Percentiles rank a stretch among this genome's conserved stretches.
Conservation (phyloP, 2,329 filamentous ascomycete genomes). For the Cercospora sp. region DNA sequence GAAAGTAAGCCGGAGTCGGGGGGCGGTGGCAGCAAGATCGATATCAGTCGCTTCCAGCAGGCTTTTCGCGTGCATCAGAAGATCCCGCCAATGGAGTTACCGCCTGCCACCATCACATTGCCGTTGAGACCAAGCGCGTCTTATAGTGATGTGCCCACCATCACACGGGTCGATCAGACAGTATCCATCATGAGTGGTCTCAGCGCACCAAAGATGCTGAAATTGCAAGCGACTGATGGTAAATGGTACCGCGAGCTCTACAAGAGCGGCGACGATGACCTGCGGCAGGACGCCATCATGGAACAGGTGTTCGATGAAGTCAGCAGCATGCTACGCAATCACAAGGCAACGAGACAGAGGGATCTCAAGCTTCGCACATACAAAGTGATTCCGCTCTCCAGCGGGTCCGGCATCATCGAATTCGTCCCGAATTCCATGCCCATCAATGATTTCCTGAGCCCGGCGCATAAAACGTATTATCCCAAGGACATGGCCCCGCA, state of each 20-base stretch:
- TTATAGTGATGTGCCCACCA: slow-evolving; percentile 75
- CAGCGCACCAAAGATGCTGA: slow-evolving; percentile 91
- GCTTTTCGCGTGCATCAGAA: slow-evolving; percentile 64
- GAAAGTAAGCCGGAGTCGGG: slow-evolving; percentile 57
- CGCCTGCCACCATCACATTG: slow-evolving; percentile 86
- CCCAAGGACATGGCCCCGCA: slow-evolving; percentile 77
- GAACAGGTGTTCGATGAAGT: slow-evolving; percentile 98
- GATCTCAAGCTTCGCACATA: slow-evolving; percentile 92
- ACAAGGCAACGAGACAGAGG: slow-evolving; percentile 82
- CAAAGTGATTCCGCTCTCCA: slow-evolving; percentile 88
- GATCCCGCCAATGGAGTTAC: slow-evolving; percentile 61
- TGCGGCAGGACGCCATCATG: slow-evolving; percentile 98
- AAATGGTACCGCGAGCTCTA: slow-evolving; percentile 83
- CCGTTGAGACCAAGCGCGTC: slow-evolving; percentile 70
- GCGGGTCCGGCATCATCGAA: slow-evolving; percentile 87
- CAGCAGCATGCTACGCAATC: slow-evolving; percentile 81
- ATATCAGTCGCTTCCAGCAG: slow-evolving; percentile 62
- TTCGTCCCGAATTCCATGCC: slow-evolving; percentile 94
- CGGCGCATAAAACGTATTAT: slow-evolving; percentile 82
- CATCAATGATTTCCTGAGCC: slow-evolving; percentile 86
- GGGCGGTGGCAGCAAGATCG: slow-evolving; percentile 45
- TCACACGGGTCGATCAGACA: slow-evolving; percentile 68
- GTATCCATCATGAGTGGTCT: slow-evolving; percentile 88
- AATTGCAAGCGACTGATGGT: slow-evolving; percentile 75
- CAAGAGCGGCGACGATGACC: slow-evolving; percentile 89